phyloP scores from a whole-genome alignment of 176 grass and related monocot species.

The Bromus sterilis region DNA sequence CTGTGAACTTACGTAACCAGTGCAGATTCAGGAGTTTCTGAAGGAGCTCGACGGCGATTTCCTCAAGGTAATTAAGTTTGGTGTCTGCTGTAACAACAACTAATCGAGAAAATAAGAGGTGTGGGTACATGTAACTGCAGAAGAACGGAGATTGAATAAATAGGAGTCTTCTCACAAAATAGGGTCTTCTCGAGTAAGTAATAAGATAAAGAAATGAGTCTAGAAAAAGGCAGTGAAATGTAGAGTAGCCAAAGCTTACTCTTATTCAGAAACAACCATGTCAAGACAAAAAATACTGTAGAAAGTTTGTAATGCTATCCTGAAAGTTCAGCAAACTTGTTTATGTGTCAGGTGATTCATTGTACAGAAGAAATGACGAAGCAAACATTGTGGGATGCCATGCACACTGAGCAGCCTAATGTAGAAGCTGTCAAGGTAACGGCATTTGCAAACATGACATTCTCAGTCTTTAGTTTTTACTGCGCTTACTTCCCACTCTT shows the following conservation, averaged over 20 bases:
- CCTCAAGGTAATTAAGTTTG: conserved; percentile 59
- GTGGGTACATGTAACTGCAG: not conserved
- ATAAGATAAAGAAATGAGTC: not conserved
- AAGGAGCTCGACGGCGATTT: conserved; percentile 88
- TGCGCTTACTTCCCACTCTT: not conserved
- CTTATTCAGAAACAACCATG: not conserved
- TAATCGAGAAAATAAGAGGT: not conserved
- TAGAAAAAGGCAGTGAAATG: not conserved
- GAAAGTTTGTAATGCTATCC: not conserved
- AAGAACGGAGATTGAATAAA: not conserved
- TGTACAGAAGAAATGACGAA: conserved; percentile 92
- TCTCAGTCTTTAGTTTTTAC: not conserved
- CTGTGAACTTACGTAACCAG: not conserved
- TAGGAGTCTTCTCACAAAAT: not conserved
- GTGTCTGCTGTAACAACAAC: not conserved
- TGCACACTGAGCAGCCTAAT: conserved; percentile 72
- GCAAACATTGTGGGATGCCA: conserved; percentile 75
- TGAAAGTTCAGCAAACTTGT: not conserved
- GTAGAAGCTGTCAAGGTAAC: conserved; percentile 57
- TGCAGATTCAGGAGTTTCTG: conserved; percentile 73
- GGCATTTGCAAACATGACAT: not conserved
- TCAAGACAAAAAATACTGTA: not conserved
- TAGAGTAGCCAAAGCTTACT: not conserved
- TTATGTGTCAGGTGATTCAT: conserved; percentile 55
- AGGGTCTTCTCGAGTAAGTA: not conserved